These are phyloP conservation scores for Globisporangium polare DNA, from an alignment of 352 stramenopile species.

Conservation along the genomic window DNA sequence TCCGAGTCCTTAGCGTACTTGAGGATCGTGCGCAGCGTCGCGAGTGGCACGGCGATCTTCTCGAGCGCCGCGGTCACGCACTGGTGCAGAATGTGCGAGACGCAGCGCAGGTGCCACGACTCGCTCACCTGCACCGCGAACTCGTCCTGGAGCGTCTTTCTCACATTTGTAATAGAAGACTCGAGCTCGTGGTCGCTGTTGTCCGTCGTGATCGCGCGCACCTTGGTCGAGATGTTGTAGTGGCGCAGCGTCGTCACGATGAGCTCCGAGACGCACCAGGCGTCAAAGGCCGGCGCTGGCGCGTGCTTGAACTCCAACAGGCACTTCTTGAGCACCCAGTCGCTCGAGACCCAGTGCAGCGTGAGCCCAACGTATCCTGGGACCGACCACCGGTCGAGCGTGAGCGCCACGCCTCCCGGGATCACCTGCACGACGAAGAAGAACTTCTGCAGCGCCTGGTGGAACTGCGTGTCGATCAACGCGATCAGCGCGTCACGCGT, in stretches of 20 bases:
- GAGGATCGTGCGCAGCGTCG: conserved; percentile 2
- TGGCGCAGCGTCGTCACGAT: conserved; percentile 3
- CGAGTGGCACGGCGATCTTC: conserved; percentile 1
- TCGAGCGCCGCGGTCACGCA: not conserved
- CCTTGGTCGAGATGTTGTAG: conserved; percentile 7
- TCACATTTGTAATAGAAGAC: not conserved
- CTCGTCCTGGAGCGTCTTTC: not conserved
- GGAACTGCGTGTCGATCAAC: conserved; percentile 1
- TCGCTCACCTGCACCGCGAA: not conserved
- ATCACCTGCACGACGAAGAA: conserved; percentile 6
- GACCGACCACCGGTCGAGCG: conserved; percentile 8
- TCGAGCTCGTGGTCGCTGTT: not conserved
- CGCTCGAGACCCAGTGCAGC: conserved; percentile 12
- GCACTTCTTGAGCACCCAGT: conserved; percentile 12
- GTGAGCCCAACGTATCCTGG: conserved; percentile 8
- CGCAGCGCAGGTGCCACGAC: conserved; percentile 10
- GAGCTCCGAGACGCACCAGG: conserved; percentile 2
- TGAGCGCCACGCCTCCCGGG: conserved; percentile 7
- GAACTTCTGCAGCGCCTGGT: conserved; percentile 3
- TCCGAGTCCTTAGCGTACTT: conserved; percentile 3
- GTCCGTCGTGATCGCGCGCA: conserved; percentile 12
- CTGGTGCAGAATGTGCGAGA: conserved; percentile 3
- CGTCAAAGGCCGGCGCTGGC: not conserved
- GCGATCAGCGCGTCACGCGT: not conserved
- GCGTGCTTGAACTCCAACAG: conserved; percentile 11